Percentiles rank a stretch among this genome's conserved stretches.
phyloP scores from a whole-genome alignment of 1,284 basidiomycete species.

The Apiotrichum montevideense region DNA sequence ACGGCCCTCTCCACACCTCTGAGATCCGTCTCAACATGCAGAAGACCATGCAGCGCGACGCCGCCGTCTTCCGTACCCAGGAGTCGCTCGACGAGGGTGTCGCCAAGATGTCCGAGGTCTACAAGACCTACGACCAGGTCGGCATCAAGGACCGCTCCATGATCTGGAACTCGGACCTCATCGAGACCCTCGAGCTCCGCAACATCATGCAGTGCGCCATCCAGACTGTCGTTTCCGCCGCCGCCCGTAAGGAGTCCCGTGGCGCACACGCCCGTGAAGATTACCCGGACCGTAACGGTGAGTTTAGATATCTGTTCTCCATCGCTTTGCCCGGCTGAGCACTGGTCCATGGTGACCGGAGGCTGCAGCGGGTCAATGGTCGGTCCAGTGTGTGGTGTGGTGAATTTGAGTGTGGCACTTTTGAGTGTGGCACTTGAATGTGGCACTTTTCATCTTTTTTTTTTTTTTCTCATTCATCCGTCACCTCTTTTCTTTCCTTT shows the following conservation, averaged over 20 bases:
- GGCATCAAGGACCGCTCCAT: slow-evolving; percentile 96
- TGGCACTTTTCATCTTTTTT: no score
- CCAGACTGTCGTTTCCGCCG: slow-evolving; percentile 92
- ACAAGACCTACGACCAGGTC: slow-evolving; percentile 80
- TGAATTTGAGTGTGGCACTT: no score
- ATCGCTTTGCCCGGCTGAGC: no score
- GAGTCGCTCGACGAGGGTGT: slow-evolving; percentile 87
- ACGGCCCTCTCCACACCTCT: slow-evolving; percentile 79
- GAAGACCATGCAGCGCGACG: slow-evolving; percentile 95
- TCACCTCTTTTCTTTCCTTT: no score
- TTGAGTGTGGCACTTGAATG: no score
- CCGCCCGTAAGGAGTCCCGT: slow-evolving; percentile 92
- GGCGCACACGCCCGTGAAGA: slow-evolving; percentile 96
- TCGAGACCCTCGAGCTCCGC: slow-evolving; percentile 94
- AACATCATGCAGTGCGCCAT: slow-evolving; percentile 92
- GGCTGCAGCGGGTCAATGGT: no score
- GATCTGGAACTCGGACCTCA: slow-evolving; percentile 99
- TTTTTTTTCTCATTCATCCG: no score
- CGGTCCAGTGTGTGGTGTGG: no score
- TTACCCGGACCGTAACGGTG: slow-evolving; percentile 62
- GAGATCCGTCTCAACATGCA: slow-evolving; percentile 94
- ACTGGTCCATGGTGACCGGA: no score
- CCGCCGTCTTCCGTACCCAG: slow-evolving; percentile 90
- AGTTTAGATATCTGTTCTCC: not conserved
- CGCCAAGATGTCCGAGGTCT: slow-evolving; percentile 74